Percentiles rank a stretch among this genome's conserved stretches.
These are phyloP conservation scores for Termitomyces sp. DNA, from an alignment of 768 basidiomycete genomes.

Conservation along the genomic window DNA sequence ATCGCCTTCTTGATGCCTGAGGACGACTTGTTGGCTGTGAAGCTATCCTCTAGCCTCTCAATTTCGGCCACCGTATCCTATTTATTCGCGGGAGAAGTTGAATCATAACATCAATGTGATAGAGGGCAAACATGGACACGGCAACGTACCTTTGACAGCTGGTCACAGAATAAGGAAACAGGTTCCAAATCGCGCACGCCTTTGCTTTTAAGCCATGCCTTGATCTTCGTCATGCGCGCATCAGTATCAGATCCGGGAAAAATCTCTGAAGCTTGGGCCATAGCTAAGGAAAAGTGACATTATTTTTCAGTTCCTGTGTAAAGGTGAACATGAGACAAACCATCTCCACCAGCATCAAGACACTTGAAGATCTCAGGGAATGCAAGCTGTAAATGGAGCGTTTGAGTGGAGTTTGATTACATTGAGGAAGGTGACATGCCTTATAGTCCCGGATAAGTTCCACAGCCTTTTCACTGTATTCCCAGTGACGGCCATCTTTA, in stretches of 20 bases:
- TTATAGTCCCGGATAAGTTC: constrained; percentile 81
- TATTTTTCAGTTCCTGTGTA: neutral
- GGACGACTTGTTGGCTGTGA: constrained; percentile 54
- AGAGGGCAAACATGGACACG: neutral
- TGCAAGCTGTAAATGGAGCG: constrained; percentile 36
- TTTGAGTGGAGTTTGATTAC: neutral
- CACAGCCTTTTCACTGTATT: constrained; percentile 86
- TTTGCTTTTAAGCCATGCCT: constrained; percentile 79
- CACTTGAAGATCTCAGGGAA: constrained; percentile 82
- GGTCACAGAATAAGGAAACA: constrained; percentile 88
- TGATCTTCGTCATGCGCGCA: constrained; percentile 66
- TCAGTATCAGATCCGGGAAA: constrained; percentile 56
- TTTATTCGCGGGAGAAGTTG: neutral
- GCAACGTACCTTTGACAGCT: constrained; percentile 69
- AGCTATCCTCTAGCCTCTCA: constrained; percentile 66
- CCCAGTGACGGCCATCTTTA: constrained; percentile 84
- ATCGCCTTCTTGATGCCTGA: constrained; percentile 81
- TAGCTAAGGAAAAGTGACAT: constrained; percentile 44
- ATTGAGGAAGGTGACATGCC: constrained; percentile 21
- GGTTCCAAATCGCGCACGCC: constrained; percentile 90
- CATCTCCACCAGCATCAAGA: constrained; percentile 68
- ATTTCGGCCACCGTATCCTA: constrained; percentile 78
- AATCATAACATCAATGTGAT: neutral
- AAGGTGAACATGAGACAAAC: constrained; percentile 30
- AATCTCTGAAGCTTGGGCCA: constrained; percentile 62